Percentiles rank a stretch among this genome's conserved stretches.
Evolutionary conservation across 2,329 filamentous ascomycete genomes (phyloP).

Genomic region (Fusarium drepaniforme): DNA sequence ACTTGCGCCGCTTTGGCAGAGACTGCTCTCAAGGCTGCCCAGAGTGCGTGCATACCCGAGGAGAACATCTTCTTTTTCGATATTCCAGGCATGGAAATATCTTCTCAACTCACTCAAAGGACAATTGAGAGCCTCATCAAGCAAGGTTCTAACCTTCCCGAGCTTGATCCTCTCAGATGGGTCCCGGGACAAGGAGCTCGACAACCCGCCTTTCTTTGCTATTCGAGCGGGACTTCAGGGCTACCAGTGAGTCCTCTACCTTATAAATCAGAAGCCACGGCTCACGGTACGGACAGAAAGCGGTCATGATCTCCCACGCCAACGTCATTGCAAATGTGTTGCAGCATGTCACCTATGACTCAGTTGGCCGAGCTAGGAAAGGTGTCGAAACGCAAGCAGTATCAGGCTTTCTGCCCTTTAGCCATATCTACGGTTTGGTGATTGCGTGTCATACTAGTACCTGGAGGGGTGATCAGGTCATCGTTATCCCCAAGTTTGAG

Average conservation of each 20-base stretch:
- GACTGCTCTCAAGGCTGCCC: background rate
- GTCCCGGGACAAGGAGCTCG: background rate
- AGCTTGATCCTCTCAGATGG: background rate
- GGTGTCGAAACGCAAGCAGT: background rate
- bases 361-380: background rate
- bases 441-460: constrained; percentile 74
- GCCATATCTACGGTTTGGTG: constrained; percentile 83
- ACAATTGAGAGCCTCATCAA: background rate
- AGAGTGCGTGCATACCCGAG: background rate
- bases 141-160: background rate
- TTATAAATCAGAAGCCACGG: background rate
- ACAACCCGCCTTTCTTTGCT: background rate
- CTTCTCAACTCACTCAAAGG: background rate
- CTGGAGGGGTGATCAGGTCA: constrained; percentile 71
- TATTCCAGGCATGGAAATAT: background rate
- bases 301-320: background rate
- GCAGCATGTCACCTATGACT: background rate
- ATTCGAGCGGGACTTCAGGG: background rate
- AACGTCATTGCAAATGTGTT: background rate
- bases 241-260: background rate
- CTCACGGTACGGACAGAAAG: background rate
- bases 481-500: constrained; percentile 81
- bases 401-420: constrained; percentile 78
- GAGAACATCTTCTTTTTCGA: background rate
- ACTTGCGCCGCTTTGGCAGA: background rate